Conservation (phyloP, 2,329 filamentous ascomycete species). For the Ascochyta pisi region DNA sequence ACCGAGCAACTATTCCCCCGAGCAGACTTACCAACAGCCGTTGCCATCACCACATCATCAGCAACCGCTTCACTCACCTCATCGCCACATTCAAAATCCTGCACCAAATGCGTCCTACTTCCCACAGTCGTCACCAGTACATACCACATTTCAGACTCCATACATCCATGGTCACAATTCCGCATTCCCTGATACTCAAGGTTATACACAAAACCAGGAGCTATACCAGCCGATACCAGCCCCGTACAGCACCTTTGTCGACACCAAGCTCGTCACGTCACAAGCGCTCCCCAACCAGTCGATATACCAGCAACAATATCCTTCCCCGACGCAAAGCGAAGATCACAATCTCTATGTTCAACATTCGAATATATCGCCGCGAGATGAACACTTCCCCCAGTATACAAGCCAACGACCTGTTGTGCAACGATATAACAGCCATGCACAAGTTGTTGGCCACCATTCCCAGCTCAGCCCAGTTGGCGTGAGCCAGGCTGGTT, state of each 20-base stretch:
- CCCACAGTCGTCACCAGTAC: conserved; percentile 39
- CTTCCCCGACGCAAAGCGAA: conserved; percentile 27
- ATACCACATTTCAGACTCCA: conserved; percentile 31
- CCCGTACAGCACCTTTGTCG: conserved; percentile 31
- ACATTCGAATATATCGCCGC: conserved; percentile 31
- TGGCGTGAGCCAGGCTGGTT: conserved; percentile 31
- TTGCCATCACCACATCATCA: conserved; percentile 43
- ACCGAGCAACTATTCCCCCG: conserved; percentile 30
- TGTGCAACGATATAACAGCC: conserved; percentile 33
- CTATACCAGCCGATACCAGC: conserved; percentile 37
- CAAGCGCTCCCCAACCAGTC: conserved; percentile 30
- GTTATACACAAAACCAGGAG: conserved; percentile 31
- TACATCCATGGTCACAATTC: conserved; percentile 30
- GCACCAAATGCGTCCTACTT: conserved; percentile 43
- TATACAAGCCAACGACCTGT: conserved; percentile 29
- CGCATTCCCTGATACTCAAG: conserved; percentile 28
- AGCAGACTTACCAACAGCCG: conserved; percentile 38
- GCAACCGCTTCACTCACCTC: conserved; percentile 39
- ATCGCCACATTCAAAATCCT: conserved; percentile 38
- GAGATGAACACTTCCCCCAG: conserved; percentile 33
- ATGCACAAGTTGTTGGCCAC: conserved; percentile 29
- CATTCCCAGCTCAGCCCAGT: conserved; percentile 26
- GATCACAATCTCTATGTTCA: conserved; percentile 32
- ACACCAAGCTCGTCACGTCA: conserved; percentile 29
- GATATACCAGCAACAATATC: conserved; percentile 36